These are phyloP conservation scores for Citrus reticulata DNA, from an alignment of 345 rosid genomes.

Conservation along the genomic window DNA sequence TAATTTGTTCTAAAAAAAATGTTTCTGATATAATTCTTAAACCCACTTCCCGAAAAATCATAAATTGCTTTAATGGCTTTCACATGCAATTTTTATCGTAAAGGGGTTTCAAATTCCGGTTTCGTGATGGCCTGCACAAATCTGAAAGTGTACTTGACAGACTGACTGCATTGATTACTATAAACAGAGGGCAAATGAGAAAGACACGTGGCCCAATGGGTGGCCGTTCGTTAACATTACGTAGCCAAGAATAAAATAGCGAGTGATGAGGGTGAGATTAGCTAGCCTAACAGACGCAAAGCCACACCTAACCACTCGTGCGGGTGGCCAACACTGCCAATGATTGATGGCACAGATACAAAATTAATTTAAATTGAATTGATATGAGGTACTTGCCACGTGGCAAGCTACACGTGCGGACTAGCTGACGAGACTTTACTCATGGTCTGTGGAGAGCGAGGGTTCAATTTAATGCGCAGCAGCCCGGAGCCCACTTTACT, in stretches of 20 bases:
- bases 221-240: neutral
- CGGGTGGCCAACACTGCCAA: conserved; percentile 27
- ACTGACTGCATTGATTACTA: neutral
- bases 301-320: conserved; percentile 23
- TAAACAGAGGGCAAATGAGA: neutral
- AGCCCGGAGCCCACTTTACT: too few species aligned
- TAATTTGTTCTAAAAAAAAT: too few species aligned
- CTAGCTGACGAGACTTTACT: neutral
- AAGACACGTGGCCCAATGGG: neutral
- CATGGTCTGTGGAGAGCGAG: too few species aligned
- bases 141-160: neutral
- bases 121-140: neutral
- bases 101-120: neutral
- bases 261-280: neutral
- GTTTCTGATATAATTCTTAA: too few species aligned
- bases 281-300: neutral
- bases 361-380: too few species aligned
- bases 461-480: too few species aligned
- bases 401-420: conserved; percentile 7
- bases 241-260: neutral
- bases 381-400: conserved; percentile 1
- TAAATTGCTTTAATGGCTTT: too few species aligned
- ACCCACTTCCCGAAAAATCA: too few species aligned
- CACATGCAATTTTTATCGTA: too few species aligned
- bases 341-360: conserved; percentile 17